These are phyloP conservation scores for Apiospora hydei DNA, from an alignment of 2,329 filamentous ascomycete species.

Conservation along the genomic window DNA sequence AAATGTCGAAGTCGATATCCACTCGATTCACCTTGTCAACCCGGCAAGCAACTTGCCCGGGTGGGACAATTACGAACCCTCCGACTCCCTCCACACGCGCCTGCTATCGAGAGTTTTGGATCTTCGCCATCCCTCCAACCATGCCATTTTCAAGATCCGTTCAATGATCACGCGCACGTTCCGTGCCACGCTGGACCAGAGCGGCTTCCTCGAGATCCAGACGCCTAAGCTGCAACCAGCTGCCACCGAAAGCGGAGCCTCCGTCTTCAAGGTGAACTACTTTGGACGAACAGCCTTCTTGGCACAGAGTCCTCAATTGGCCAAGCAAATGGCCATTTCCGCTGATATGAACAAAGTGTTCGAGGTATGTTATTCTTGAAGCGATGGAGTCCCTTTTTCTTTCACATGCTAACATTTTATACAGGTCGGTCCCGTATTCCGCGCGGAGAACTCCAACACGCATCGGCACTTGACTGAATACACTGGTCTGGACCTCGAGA, in stretches of 20 bases:
- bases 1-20: slow-evolving; percentile 75
- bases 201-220: slow-evolving; percentile 91
- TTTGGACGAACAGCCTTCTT: slow-evolving; percentile 88
- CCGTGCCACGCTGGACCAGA: slow-evolving; percentile 74
- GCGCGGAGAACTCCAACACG: slow-evolving; percentile 94
- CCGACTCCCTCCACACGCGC: slow-evolving; percentile 71
- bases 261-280: slow-evolving; percentile 92
- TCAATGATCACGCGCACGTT: slow-evolving; percentile 53
- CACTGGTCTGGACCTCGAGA: slow-evolving; percentile 90
- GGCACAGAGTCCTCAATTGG: slow-evolving; percentile 89
- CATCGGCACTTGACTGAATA: slow-evolving; percentile 95
- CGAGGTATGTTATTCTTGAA: slow-evolving; percentile 56
- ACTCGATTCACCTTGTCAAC: slow-evolving; percentile 57
- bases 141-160: slow-evolving; percentile 70
- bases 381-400: not conserved
- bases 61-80: slow-evolving; percentile 65
- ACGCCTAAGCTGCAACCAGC: slow-evolving; percentile 90
- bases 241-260: slow-evolving; percentile 89
- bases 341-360: slow-evolving; percentile 90
- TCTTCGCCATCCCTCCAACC: slow-evolving; percentile 77
- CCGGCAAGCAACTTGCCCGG: slow-evolving; percentile 51
- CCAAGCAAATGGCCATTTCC: slow-evolving; percentile 92
- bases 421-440: slow-evolving; percentile 82
- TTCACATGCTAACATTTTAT: slow-evolving; percentile 18
- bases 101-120: slow-evolving; percentile 81